Evolutionary conservation across 75 land plant species (phyloP), one percentile per base, ranked within the genome.

Genomic region (Picea sitchensis): DNA sequence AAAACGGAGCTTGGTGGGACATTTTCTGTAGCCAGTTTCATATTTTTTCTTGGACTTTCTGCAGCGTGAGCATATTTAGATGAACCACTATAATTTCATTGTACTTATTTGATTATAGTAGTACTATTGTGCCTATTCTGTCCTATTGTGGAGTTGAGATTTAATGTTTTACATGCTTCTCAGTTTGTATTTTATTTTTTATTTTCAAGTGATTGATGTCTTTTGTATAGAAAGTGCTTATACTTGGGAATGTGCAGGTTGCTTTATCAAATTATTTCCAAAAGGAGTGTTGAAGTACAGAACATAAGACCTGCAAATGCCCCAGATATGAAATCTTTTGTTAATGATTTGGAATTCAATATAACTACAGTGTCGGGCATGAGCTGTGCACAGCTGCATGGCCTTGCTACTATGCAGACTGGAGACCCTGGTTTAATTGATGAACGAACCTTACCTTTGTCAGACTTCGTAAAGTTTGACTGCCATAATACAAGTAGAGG

Each of bases 1-100:
- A 92, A 90, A 86, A 92, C 94, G 14, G 94, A 92, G 83, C 85
- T 92, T 76, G 94, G 94, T 18, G 94, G 94, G 51, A 83, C 88
- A 58, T 90, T 92, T 58, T 92, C 92, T 41, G 83, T 92, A 14
- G 92, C 92, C 75, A 88, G 92, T 73, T 88, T 78, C 84, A 88
- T 92, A 72, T 81, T 92, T 54, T 92, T 92, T 62, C 65, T 86
- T 80, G 94, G 94, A 30, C 60, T 92, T 13, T 77, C 87, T 78
- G 81, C 94, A 65, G 88, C 94, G 94, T 92, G 79, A 90, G 94
- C 87, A 51, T 34, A 59, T 58, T 77, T n/a, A 17, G 31, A 51
- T 18, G 60, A 58, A 47, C 38, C 44, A 18, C 34, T 64, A 7
- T 64, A 51, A 65, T 61, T 23, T 32, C 8, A 15, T 34, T 81